These are phyloP conservation scores for Pyracantha coccinea DNA, from an alignment of 331 rosid genomes.

Conservation along the genomic window DNA sequence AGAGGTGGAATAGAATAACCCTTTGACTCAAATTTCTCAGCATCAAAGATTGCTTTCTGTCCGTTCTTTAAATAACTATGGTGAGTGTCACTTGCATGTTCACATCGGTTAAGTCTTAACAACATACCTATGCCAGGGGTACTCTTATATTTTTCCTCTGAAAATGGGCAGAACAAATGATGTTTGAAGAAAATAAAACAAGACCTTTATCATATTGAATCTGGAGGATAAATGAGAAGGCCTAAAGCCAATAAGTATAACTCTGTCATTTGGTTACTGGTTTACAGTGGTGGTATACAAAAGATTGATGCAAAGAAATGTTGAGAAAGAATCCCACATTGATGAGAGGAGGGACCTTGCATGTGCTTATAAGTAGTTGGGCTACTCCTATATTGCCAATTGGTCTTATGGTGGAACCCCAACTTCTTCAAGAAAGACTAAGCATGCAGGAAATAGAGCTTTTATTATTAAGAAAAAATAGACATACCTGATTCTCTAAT, in stretches of 20 bases:
- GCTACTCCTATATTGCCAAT: too few relatives aligned
- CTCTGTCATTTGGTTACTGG: background rate
- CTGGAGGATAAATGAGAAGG: background rate
- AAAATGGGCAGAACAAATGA: background rate
- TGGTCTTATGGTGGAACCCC: too few relatives aligned
- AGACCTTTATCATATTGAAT: background rate
- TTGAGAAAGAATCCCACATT: too few relatives aligned
- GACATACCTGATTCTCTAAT: constrained; percentile 72
- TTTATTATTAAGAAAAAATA: background rate
- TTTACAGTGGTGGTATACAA: background rate
- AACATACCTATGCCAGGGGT: background rate
- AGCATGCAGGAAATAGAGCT: background rate
- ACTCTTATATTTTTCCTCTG: background rate
- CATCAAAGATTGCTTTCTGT: background rate
- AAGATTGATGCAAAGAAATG: background rate
- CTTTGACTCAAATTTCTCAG: background rate
- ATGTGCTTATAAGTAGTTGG: too few relatives aligned
- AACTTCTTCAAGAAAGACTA: background rate
- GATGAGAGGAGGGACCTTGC: too few relatives aligned
- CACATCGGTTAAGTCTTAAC: background rate
- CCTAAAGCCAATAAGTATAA: background rate
- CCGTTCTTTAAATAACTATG: background rate
- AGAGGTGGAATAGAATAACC: too few relatives aligned
- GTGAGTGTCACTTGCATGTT: background rate
- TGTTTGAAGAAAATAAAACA: background rate